Conservation (phyloP, 257 asterid species). For the Euphrasia confusa region DNA sequence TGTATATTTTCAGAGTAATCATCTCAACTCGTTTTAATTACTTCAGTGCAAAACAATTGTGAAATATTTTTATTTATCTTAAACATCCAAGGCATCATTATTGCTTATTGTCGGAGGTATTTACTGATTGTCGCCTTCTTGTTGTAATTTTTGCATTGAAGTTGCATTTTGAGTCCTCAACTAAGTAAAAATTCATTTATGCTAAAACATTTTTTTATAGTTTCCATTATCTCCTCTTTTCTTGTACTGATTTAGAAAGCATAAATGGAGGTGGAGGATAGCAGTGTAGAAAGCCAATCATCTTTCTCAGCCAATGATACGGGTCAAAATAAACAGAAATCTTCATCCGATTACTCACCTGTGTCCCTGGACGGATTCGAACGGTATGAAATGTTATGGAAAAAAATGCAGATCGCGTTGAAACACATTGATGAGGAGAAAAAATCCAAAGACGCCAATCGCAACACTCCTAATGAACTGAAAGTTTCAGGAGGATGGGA, state of each 20-base stretch:
- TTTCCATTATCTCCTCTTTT: neutral
- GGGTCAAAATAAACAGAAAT: conserved; percentile 65
- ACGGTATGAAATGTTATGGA: conserved; percentile 47
- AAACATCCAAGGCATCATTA: conserved; percentile 10
- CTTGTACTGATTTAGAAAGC: neutral
- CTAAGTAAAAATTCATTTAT: neutral
- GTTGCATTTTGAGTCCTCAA: neutral
- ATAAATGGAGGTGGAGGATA: conserved; percentile 39
- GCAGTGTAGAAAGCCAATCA: conserved; percentile 23
- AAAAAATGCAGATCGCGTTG: conserved; percentile 27
- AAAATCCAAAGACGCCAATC: conserved; percentile 24
- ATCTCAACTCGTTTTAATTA: conserved; percentile 13
- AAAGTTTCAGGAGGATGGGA: conserved; percentile 56
- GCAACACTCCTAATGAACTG: conserved; percentile 28
- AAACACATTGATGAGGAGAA: conserved; percentile 30
- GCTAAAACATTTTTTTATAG: neutral
- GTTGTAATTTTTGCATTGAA: neutral
- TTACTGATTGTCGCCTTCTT: conserved; percentile 2
- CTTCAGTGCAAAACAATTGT: neutral
- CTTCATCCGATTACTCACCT: conserved; percentile 36
- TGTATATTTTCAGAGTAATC: neutral
- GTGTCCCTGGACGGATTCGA: conserved; percentile 36
- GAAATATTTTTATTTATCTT: conserved; percentile 7
- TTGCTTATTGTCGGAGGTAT: conserved; percentile 3
- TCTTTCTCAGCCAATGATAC: conserved; percentile 30